A percentile compares a stretch with the other conserved stretches of the same genome.
Evolutionary conservation across 2,329 filamentous ascomycete species (phyloP).

Genomic region (Paecilomyces sp.): DNA sequence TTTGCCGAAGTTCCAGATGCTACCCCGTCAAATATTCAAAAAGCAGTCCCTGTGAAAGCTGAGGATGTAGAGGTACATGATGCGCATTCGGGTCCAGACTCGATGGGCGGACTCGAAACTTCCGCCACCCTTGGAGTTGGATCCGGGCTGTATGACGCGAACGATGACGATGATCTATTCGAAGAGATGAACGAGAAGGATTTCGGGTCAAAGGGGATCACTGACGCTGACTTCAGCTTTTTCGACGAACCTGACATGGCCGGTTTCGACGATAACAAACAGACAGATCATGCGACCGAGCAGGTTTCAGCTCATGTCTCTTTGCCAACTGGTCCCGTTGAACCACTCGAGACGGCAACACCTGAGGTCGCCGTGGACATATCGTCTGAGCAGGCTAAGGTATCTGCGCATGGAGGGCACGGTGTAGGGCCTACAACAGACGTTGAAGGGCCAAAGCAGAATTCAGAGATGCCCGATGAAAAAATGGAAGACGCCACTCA

Average conservation of each 20-base stretch:
- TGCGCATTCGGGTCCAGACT: constrained; percentile 10
- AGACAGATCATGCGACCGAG: constrained; percentile 8
- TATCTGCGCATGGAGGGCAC: background rate
- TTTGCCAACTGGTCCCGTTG: background rate
- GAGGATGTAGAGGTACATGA: constrained; percentile 6
- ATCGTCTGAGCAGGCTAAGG: background rate
- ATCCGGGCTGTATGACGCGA: constrained; percentile 34
- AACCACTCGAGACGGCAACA: background rate
- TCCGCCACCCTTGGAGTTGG: constrained; percentile 24
- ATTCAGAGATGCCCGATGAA: background rate
- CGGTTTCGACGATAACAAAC: constrained; percentile 11
- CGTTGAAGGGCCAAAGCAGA: constrained; percentile 8
- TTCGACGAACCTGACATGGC: constrained; percentile 49
- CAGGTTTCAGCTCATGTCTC: constrained; percentile 1
- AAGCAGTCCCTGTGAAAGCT: constrained; percentile 8
- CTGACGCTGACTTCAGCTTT: constrained; percentile 58
- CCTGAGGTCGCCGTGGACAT: background rate
- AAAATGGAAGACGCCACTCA: background rate
- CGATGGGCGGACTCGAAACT: constrained; percentile 15
- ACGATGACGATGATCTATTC: constrained; percentile 50
- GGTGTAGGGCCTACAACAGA: constrained; percentile 1
- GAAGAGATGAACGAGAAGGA: constrained; percentile 49
- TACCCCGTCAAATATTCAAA: constrained; percentile 10
- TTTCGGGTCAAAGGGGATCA: constrained; percentile 49
- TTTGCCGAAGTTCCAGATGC: constrained; percentile 23